Evolutionary conservation across 2,329 filamentous ascomycete genomes (phyloP), one percentile per base, ranked within the genome.

Genomic region (Ilyonectria destructans): DNA sequence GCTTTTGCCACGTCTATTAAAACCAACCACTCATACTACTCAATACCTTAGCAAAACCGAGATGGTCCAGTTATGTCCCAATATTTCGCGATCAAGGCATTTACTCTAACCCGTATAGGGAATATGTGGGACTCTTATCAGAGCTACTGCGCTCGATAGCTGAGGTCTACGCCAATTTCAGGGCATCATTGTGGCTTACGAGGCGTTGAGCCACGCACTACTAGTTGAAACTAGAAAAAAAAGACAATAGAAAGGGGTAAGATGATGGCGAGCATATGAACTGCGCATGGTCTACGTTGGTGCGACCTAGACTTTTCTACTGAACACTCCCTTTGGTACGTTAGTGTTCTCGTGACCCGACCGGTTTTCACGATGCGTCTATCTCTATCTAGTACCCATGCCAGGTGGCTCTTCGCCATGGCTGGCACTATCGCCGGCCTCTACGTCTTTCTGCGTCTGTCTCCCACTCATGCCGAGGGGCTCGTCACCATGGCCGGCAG

Each of bases 321-420:
- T n/a, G 26, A 9, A 29, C 8, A 51, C n/a, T 17, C 10, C 23
- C 46, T 6, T 2, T 8, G 17, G 4, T 51, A 2, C 15, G 6
- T 4, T n/a, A 31, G 3, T 23, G n/a, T 29, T 26, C 23, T 31
- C 4, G 26, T 26, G 23, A 15, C 8, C 12, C 13, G 8, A 17
- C n/a, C 8, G 6, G 17, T 15, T 3, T 51, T 51, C 26, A 51
- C 43, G 2, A 71, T 71, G 69, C 63, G 52, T 15, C 13, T 57
- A 10, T 13, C 15, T 15, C 13, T 57, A 10, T 13, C 15, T 4
- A 26, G 1, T 12, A 4, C 67, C 0, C 46, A 35, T 10, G 17
- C 45, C 7, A 2, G 57, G 46, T 63, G 57, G 40, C 31, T 69
- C 15, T 10, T 33, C 5, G 43, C 37, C 49, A 12, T 63, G 33